Conservation (phyloP, 352 stramenopile genomes). For the Phytophthora parvispora region DNA sequence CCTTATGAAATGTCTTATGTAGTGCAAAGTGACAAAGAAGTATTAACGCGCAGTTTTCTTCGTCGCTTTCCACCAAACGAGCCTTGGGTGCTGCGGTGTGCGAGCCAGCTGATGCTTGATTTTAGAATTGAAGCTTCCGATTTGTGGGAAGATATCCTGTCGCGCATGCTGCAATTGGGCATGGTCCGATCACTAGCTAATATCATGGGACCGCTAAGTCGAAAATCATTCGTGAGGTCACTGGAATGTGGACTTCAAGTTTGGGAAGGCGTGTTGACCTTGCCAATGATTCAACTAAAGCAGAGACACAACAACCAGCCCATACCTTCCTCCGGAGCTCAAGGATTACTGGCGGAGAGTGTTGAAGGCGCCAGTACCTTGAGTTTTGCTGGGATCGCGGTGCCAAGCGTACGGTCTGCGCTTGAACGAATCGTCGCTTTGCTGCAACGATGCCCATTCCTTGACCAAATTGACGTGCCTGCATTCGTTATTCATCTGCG, state of each 20-base stretch:
- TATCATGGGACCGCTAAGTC: slow-evolving; percentile 46
- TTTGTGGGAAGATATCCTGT: slow-evolving; percentile 62
- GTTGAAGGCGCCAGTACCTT: neutral
- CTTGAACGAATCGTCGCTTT: slow-evolving; percentile 47
- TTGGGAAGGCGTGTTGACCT: slow-evolving; percentile 53
- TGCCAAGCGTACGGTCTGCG: slow-evolving; percentile 22
- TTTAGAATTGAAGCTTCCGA: slow-evolving; percentile 52
- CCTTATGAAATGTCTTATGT: slow-evolving; percentile 54
- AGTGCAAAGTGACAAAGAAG: slow-evolving; percentile 58
- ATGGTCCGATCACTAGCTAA: slow-evolving; percentile 61
- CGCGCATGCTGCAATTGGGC: slow-evolving; percentile 47
- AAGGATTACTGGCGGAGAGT: neutral
- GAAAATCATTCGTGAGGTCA: slow-evolving; percentile 43
- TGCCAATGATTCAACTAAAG: slow-evolving; percentile 23
- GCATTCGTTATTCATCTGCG: slow-evolving; percentile 58
- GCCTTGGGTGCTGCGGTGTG: slow-evolving; percentile 50
- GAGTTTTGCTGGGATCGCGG: slow-evolving; percentile 30
- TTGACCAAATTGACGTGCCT: slow-evolving; percentile 65
- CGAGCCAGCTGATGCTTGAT: slow-evolving; percentile 58
- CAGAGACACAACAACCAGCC: neutral
- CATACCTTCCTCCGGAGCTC: neutral
- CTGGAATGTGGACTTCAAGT: slow-evolving; percentile 39
- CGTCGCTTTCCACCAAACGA: slow-evolving; percentile 38
- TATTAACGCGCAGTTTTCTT: slow-evolving; percentile 53
- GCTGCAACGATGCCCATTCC: slow-evolving; percentile 68